Conservation (phyloP, 2,329 filamentous ascomycete genomes). For the Pezicula radicicola region DNA sequence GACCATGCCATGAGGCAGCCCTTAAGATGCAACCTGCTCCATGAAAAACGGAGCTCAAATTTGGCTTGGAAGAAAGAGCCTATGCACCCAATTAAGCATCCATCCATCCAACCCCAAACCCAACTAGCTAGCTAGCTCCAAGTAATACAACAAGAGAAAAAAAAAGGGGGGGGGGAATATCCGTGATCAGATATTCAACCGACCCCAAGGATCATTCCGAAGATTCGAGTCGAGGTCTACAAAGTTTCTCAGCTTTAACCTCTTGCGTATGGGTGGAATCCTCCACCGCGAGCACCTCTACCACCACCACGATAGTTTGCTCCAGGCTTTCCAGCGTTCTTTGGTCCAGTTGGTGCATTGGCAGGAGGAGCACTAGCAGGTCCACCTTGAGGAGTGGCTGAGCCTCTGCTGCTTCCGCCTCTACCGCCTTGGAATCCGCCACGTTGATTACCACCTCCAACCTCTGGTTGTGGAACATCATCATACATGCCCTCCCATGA, state of each 20-base stretch:
- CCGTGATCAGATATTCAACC: too few relatives aligned
- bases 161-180: too few relatives aligned
- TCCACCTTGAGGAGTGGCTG: slow-evolving; percentile 28
- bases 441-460: slow-evolving; percentile 38
- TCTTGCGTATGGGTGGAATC: slow-evolving; percentile 74
- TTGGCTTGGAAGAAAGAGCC: too few relatives aligned
- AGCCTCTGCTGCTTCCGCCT: slow-evolving; percentile 26
- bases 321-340: slow-evolving; percentile 88
- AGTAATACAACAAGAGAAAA: too few relatives aligned
- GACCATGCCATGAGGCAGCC: too few relatives aligned
- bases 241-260: not conserved
- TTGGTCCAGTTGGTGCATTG: slow-evolving; percentile 89
- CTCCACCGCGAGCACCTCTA: slow-evolving; percentile 64
- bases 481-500: slow-evolving; percentile 99
- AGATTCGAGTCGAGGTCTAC: too few relatives aligned
- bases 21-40: too few relatives aligned
- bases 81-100: too few relatives aligned
- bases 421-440: slow-evolving; percentile 17
- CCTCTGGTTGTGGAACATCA: slow-evolving; percentile 81
- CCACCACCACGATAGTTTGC: slow-evolving; percentile 93
- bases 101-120: too few relatives aligned
- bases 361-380: slow-evolving; percentile 60
- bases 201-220: too few relatives aligned
- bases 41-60: too few relatives aligned
- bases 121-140: too few relatives aligned